A percentile compares a stretch with the other conserved stretches of the same genome.
phyloP scores from a whole-genome alignment of 768 basidiomycete species.

The Jaapia argillacea region DNA sequence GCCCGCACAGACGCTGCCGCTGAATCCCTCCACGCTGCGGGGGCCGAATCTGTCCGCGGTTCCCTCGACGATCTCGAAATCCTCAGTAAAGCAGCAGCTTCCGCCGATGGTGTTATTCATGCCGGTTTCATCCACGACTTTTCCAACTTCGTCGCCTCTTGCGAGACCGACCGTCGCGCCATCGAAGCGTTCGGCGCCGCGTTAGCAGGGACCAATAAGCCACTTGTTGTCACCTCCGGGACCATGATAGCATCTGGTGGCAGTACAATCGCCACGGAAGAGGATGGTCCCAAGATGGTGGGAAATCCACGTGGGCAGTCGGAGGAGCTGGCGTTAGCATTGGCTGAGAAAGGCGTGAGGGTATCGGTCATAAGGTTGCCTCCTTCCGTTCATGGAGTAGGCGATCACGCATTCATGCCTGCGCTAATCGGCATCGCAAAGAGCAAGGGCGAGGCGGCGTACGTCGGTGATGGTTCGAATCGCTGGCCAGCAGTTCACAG shows the following conservation, averaged over 20 bases:
- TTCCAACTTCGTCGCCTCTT: not conserved
- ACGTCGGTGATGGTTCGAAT: not conserved
- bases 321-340: not conserved
- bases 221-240: not conserved
- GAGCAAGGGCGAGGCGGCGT: not conserved
- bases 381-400: not conserved
- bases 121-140: not conserved
- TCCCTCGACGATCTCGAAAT: not conserved
- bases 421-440: not conserved
- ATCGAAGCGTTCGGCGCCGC: not conserved
- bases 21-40: not conserved
- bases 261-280: not conserved
- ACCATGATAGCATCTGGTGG: not conserved
- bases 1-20: not conserved
- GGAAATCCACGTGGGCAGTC: not conserved
- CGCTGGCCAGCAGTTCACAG: not conserved
- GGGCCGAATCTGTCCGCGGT: not conserved
- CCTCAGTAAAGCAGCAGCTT: not conserved
- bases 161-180: not conserved
- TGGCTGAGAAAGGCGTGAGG: not conserved
- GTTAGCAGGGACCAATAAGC: not conserved
- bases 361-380: not conserved
- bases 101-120: not conserved
- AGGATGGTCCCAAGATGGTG: not conserved
- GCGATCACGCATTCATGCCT: not conserved